Conservation (phyloP, 2,329 filamentous ascomycete species). For the Xylariomycetidae sp. region DNA sequence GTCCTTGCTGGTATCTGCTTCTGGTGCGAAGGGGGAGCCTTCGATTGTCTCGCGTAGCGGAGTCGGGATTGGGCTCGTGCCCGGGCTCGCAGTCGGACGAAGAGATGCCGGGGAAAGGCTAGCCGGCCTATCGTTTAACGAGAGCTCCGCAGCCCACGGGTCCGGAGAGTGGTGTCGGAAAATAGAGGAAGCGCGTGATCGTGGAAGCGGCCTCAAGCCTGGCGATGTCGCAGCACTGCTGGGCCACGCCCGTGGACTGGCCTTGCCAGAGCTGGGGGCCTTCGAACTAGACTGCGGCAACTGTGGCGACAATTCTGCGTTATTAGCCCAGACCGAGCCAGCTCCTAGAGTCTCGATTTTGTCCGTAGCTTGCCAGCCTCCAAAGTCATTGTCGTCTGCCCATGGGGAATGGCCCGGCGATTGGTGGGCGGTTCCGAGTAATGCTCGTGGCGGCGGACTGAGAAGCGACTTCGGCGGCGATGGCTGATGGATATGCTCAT, state of each 20-base stretch:
- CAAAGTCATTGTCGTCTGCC: slow-evolving; percentile 32
- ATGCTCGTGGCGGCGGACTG: slow-evolving; percentile 36
- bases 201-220: slow-evolving; percentile 22
- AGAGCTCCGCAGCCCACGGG: slow-evolving; percentile 34
- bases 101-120: slow-evolving; percentile 4
- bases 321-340: slow-evolving; percentile 25
- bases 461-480: slow-evolving; percentile 29
- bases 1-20: too few species aligned
- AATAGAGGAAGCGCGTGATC: slow-evolving; percentile 26
- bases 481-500: slow-evolving; percentile 22
- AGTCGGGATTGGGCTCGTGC: slow-evolving; percentile 2
- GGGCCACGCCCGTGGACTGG: slow-evolving; percentile 36
- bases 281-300: slow-evolving; percentile 24
- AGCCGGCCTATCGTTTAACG: slow-evolving; percentile 16
- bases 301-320: slow-evolving; percentile 23
- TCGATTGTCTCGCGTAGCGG: slow-evolving; percentile 1
- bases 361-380: slow-evolving; percentile 32
- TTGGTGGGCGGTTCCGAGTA: slow-evolving; percentile 29
- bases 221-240: slow-evolving; percentile 31
- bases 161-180: slow-evolving; percentile 34
- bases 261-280: slow-evolving; percentile 27
- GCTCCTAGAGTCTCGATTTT: slow-evolving; percentile 16
- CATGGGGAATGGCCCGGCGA: slow-evolving; percentile 33
- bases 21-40: too few species aligned
- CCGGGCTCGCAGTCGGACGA: slow-evolving; percentile 3